Conservation (phyloP, 441 rosid species). For the Manihot esculenta region DNA sequence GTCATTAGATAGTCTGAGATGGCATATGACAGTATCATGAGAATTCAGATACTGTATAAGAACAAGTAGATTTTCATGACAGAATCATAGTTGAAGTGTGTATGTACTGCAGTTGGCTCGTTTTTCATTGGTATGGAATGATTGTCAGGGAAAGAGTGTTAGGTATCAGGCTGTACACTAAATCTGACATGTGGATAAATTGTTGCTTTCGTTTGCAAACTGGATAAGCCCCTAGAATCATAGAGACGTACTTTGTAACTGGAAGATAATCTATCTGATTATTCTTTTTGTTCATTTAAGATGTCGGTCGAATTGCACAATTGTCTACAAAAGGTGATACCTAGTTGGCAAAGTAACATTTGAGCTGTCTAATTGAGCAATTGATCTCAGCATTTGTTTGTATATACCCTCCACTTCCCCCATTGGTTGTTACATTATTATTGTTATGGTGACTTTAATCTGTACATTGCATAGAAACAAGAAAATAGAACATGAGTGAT, state of each 20-base stretch:
- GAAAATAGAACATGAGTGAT: not conserved
- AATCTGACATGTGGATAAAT: not conserved
- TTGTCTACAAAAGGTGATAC: not conserved
- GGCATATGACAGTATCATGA: not conserved
- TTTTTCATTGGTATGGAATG: not conserved
- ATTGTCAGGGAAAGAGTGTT: not conserved
- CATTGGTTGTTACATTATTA: too few species aligned
- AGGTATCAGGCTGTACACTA: not conserved
- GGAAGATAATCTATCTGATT: not conserved
- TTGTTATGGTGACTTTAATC: not conserved
- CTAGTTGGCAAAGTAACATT: not conserved
- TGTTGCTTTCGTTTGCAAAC: not conserved
- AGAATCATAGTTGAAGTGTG: too few species aligned
- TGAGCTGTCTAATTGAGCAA: not conserved
- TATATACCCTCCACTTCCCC: too few species aligned
- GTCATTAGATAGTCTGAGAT: not conserved
- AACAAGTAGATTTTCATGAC: too few species aligned
- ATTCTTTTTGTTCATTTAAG: constrained; percentile 1
- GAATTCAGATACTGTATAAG: too few species aligned
- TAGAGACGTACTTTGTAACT: not conserved
- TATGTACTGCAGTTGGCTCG: too few species aligned
- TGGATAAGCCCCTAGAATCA: not conserved
- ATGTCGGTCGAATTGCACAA: not conserved
- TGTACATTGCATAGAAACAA: not conserved
- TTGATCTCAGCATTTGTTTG: not conserved